Evolutionary conservation across 306 rosid species (phyloP), one percentile per base, ranked within the genome.

Genomic region (Prunus fruticosa): DNA sequence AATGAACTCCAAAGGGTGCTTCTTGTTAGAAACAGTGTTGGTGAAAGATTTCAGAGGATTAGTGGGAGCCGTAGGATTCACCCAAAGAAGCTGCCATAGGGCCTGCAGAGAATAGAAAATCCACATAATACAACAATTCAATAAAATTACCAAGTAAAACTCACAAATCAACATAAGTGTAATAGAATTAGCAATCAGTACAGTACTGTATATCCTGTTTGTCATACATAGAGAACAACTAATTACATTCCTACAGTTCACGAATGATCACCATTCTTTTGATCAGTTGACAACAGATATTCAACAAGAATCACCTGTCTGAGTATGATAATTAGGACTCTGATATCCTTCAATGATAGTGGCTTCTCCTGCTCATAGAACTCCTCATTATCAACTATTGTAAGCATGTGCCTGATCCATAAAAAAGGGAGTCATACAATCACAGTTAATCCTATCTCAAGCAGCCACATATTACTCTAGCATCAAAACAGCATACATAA

Each of bases 361-460:
- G 98, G 98, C 88, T 90, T 95, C 87, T 90, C 98, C 78, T 90
- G 98, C 76, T 95, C 98, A 84, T 95, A 95, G 82, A 86, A 95
- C 82, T 95, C 96, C 85, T 95, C 98, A 76, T 95, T 95, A 81
- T 89, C 97, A 80, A 95, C 93, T 81, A 95, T 89, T 80, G 80
- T 92, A 60, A 95, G 94, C 98, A 95, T 92, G 71, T 95, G 89
- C 96, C 98, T 95, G 88, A 86, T 73, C 68, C 76, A 84, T 68
- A 81, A 74, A 72, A 82, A 64, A 71, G 38, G 16, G 19, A 25
- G 45, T 16, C 8, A 28, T 64, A 65, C 18, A 20, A 22, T 58
- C 74, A 71, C 46, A 58, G 71, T 19, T 15, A 81, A 60, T 78
- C 73, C 70, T 67, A 78, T 69, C 72, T 79, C 75, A 84, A 75